Base-by-base conservation (phyloP, 164 flowering plant species). In the Platanus orientalis region DNA sequence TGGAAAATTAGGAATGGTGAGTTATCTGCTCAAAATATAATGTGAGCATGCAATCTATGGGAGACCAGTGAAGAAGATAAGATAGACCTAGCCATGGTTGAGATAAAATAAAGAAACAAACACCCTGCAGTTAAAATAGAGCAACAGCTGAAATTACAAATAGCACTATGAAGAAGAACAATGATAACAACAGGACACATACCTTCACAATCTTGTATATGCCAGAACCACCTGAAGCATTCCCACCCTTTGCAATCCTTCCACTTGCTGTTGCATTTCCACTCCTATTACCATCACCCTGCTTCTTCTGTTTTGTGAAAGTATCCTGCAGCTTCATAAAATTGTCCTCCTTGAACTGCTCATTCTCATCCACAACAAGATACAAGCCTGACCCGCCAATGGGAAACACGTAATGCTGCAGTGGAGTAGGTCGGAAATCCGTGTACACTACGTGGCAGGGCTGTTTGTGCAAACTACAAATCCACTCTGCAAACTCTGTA, bases 361-460 rank as follows among this genome's bases (percentile, higher is more conserved):
- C 99, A 39, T 88, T 82, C 80, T 89, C 97, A 68, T 95, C 99
- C 36, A 92, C 99, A 54, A 90, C 96, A 58, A 92, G 90, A 77
- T 86, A 85, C 76, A 95, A 75, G 5, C 99, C 99, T 32, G 81
- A 70, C 6, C 97, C 97, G 36, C 97, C 92, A 72, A 86, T 65
- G 0, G 99, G 99, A 52, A 95, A 95, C 76, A 82, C 92, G 69
- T 92, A 95, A 76, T 95, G 99, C 81, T 89, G 97, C 73, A 95
- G 69, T 0, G 99, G 99, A 26, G 99, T 95, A 1, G 99, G 97
- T 24, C 97, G 71, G 64, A 95, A 95, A 81, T 95, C 99, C 0
- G 99, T 95, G 68, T 92, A 95, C 36, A 95, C 99, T 20, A 95
- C 99, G 70, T 95, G 99, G 60, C 99, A 95, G 1, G 99, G 99